phyloP scores from a whole-genome alignment of 2,329 filamentous ascomycete genomes.

The Xylariaceae sp. region DNA sequence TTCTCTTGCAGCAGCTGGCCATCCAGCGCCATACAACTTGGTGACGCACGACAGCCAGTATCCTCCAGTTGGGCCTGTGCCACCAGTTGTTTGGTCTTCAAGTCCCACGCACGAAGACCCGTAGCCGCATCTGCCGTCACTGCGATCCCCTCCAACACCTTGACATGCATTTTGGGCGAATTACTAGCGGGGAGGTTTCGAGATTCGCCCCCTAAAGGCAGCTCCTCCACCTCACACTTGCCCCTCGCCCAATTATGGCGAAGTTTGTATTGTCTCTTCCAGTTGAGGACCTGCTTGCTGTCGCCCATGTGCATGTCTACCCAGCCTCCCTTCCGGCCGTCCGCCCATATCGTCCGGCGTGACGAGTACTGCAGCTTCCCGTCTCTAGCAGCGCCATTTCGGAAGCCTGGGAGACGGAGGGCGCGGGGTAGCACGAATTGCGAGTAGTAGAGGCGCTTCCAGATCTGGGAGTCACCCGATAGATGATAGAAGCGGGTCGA shows the following conservation, averaged over 20 bases:
- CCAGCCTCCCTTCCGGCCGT: conserved; percentile 40
- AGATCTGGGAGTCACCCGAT: conserved; percentile 77
- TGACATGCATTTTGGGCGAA: conserved; percentile 62
- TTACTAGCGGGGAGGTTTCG: conserved; percentile 32
- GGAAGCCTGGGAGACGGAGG: conserved; percentile 65
- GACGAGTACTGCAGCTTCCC: conserved; percentile 43
- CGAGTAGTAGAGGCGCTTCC: conserved; percentile 83
- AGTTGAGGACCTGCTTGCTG: conserved; percentile 22
- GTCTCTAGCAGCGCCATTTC: conserved; percentile 33
- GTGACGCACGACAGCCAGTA: conserved; percentile 31
- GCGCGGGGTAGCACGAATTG: conserved; percentile 81
- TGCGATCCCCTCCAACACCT: conserved; percentile 69
- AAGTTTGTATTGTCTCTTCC: conserved; percentile 73
- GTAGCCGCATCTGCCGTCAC: conserved; percentile 66
- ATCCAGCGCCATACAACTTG: conserved; percentile 64
- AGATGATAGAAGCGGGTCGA: conserved; percentile 71
- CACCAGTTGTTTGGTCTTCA: conserved; percentile 58
- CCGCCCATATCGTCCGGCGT: conserved; percentile 41
- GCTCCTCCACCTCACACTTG: conserved; percentile 72
- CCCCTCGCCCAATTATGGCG: conserved; percentile 88
- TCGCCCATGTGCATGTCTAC: conserved; percentile 50
- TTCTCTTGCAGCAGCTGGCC: conserved; percentile 40
- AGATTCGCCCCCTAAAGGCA: conserved; percentile 41
- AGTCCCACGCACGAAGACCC: conserved; percentile 74
- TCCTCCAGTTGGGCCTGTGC: conserved; percentile 41